Evolutionary conservation across 306 rosid genomes (phyloP).

Genomic region (Ceratonia siliqua): DNA sequence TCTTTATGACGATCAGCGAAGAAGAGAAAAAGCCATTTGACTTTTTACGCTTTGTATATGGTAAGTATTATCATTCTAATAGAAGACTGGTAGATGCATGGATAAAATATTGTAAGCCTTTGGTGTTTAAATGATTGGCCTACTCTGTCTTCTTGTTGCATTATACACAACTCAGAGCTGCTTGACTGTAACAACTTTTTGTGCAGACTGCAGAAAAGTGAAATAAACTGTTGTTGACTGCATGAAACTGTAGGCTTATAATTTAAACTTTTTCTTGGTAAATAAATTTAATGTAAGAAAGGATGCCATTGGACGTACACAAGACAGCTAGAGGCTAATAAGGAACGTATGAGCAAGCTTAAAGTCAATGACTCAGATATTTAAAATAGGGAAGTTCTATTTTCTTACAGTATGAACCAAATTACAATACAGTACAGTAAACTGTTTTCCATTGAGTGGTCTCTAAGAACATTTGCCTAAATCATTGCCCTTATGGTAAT

Average conservation of each 20-base stretch:
- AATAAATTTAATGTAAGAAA: neutral
- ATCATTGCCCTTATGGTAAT: neutral
- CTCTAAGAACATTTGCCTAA: neutral
- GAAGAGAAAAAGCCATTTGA: slow-evolving; percentile 50
- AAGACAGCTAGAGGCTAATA: neutral
- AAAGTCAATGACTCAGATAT: neutral
- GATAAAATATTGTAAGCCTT: neutral
- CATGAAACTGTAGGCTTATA: neutral
- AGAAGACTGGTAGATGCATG: slow-evolving; percentile 9
- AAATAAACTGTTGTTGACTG: neutral
- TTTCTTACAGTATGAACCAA: neutral
- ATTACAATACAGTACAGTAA: neutral
- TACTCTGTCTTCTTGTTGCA: neutral
- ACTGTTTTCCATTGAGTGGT: neutral
- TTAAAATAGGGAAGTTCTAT: neutral
- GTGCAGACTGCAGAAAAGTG: neutral
- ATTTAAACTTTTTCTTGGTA: neutral
- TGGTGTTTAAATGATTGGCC: neutral
- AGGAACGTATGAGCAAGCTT: neutral
- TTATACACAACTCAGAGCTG: neutral
- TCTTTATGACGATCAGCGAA: slow-evolving; percentile 40
- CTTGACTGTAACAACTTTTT: neutral
- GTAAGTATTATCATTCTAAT: slow-evolving; percentile 26
- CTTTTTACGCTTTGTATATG: slow-evolving; percentile 42
- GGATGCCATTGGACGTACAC: neutral